Conservation (phyloP, 1,139 yeast genomes). For the Pichia sp. region DNA sequence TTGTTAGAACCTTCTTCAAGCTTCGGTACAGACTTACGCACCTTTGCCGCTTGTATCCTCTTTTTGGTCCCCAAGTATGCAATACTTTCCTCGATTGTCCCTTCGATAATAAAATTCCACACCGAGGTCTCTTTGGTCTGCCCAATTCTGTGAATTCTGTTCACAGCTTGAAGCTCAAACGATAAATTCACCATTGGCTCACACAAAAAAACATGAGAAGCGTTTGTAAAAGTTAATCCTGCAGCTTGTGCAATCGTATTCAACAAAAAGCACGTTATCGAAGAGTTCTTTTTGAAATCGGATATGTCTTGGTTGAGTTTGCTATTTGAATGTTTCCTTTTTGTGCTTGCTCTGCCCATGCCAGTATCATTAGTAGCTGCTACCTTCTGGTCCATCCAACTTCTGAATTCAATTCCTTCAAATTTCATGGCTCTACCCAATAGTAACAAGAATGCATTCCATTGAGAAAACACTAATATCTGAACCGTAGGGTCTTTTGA, state of each 20-base stretch:
- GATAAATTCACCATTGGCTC: constrained; percentile 92
- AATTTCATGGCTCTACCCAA: constrained; percentile 63
- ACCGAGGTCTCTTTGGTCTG: constrained; percentile 76
- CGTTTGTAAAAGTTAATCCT: constrained; percentile 85
- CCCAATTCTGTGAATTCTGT: constrained; percentile 89
- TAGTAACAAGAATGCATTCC: constrained; percentile 69
- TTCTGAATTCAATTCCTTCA: constrained; percentile 51
- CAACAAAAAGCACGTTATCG: constrained; percentile 75
- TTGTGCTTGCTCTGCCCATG: background rate
- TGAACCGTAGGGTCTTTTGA: constrained; percentile 62
- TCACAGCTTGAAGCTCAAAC: constrained; percentile 84
- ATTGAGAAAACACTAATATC: constrained; percentile 82
- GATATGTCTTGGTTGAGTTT: constrained; percentile 45
- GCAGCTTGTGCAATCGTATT: constrained; percentile 86
- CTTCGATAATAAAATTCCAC: constrained; percentile 83
- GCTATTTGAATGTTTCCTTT: background rate
- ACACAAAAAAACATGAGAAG: constrained; percentile 82
- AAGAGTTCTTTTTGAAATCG: constrained; percentile 58
- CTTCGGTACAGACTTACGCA: constrained; percentile 16
- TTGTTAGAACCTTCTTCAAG: background rate
- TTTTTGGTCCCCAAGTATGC: constrained; percentile 54
- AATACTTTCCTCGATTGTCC: constrained; percentile 88
- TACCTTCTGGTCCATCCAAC: constrained; percentile 21
- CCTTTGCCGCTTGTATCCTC: constrained; percentile 39
- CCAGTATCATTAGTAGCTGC: background rate